These are phyloP conservation scores for Hortaea werneckii DNA, from an alignment of 2,329 filamentous ascomycete species.

Conservation along the genomic window DNA sequence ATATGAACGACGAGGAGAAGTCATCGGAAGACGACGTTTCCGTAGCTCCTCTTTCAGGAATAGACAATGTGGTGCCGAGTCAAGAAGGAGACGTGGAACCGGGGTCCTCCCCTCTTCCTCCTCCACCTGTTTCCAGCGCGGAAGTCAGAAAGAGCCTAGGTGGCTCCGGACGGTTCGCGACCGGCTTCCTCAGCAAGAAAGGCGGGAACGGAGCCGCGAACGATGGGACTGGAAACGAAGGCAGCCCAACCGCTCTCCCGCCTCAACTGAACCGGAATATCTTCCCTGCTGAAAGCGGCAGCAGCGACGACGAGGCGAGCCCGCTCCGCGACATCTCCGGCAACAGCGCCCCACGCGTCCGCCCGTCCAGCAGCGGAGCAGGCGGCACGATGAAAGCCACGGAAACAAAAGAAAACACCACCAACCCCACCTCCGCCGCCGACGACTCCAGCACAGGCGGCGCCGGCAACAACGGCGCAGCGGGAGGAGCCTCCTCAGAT, in stretches of 20 bases:
- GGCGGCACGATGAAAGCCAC: neutral
- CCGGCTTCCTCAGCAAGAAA: constrained; percentile 71
- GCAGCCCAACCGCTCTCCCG: constrained; percentile 39
- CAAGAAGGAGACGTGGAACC: neutral
- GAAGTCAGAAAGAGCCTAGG: constrained; percentile 43
- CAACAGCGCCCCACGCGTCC: constrained; percentile 26
- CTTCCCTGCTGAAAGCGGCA: constrained; percentile 31
- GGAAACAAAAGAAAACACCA: neutral
- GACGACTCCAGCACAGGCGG: constrained; percentile 20
- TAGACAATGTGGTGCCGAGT: no score
- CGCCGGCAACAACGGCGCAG: constrained; percentile 22
- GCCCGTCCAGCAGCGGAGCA: neutral
- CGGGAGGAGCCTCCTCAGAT: constrained; percentile 15
- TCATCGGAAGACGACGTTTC: no score
- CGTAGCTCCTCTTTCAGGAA: no score
- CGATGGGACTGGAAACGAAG: constrained; percentile 46
- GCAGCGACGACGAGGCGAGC: constrained; percentile 33
- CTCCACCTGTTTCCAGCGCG: constrained; percentile 47
- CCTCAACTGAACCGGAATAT: constrained; percentile 49
- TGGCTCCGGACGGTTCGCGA: constrained; percentile 59
- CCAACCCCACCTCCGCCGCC: constrained; percentile 9
- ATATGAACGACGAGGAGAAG: neutral
- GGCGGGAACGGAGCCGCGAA: constrained; percentile 2
- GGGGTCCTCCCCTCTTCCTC: constrained; percentile 47
- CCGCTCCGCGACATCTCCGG: constrained; percentile 37